Evolutionary conservation across 2,329 filamentous ascomycete species (phyloP).

Genomic region (Chaetomiaceae sp.): DNA sequence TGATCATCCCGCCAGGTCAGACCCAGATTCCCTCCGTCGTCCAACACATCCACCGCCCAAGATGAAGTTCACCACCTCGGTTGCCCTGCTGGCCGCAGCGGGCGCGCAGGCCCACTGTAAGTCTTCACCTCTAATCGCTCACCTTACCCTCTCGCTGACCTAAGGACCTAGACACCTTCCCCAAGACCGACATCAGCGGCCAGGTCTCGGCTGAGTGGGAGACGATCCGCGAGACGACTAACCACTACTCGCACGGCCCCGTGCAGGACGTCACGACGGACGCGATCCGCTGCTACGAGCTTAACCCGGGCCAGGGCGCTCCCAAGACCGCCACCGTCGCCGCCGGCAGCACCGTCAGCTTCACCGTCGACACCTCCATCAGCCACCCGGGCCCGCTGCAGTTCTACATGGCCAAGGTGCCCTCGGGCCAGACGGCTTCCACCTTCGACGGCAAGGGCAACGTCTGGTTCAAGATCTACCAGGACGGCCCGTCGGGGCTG

Average conservation of each 20-base stretch:
- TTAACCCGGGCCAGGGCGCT: conserved; percentile 28
- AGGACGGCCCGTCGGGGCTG: conserved; percentile 31
- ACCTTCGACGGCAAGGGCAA: conserved; percentile 34
- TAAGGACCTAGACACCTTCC: conserved; percentile 23
- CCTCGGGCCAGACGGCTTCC: conserved; percentile 31
- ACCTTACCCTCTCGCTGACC: conserved; percentile 1
- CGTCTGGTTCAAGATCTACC: conserved; percentile 39
- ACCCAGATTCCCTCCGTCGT: not conserved
- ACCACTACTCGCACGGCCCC: conserved; percentile 38
- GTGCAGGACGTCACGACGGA: conserved; percentile 35
- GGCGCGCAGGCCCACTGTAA: conserved; percentile 24
- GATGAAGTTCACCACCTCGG: conserved; percentile 23
- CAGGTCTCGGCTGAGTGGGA: conserved; percentile 28
- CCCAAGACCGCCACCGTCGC: conserved; percentile 32
- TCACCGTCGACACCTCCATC: conserved; percentile 35
- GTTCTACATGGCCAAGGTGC: conserved; percentile 37
- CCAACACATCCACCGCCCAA: conserved; percentile 6
- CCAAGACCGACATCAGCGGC: conserved; percentile 16
- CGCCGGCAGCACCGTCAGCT: conserved; percentile 36
- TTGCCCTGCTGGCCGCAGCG: conserved; percentile 18
- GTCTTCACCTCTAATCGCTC: conserved; percentile 2
- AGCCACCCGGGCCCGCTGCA: conserved; percentile 36
- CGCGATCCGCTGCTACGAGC: conserved; percentile 39
- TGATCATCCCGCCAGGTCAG: not conserved
- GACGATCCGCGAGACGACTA: conserved; percentile 36